Evolutionary conservation across 148 eudicot genomes (phyloP).

Genomic region (Chenopodium album): DNA sequence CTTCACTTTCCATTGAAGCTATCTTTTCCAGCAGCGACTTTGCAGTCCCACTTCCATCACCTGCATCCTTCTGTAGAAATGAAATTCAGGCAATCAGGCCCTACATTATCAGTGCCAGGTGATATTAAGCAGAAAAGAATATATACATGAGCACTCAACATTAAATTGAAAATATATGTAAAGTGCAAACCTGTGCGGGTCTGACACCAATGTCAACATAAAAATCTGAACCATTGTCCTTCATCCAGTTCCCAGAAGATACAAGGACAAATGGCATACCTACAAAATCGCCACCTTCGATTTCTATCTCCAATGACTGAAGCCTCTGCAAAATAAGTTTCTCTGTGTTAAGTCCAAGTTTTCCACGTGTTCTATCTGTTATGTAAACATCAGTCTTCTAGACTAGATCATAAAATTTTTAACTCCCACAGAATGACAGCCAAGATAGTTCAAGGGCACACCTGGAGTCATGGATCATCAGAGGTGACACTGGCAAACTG

Average conservation of each 20-base stretch:
- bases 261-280: slow-evolving; percentile 96
- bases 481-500: slow-evolving; percentile 45
- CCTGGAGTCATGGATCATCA: slow-evolving; percentile 56
- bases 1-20: slow-evolving; percentile 89
- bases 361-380: neutral
- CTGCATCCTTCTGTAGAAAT: slow-evolving; percentile 51
- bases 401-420: neutral
- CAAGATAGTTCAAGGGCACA: slow-evolving; percentile 21
- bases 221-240: slow-evolving; percentile 82
- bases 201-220: slow-evolving; percentile 52
- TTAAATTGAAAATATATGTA: neutral
- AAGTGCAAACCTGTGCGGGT: slow-evolving; percentile 38
- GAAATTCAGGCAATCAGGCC: neutral
- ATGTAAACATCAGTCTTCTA: neutral
- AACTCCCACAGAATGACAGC: neutral
- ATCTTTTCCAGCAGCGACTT: slow-evolving; percentile 74
- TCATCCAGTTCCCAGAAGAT: slow-evolving; percentile 81
- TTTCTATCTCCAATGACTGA: slow-evolving; percentile 59
- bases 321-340: slow-evolving; percentile 33
- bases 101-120: slow-evolving; percentile 11
- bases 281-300: slow-evolving; percentile 59
- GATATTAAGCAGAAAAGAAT: slow-evolving; percentile 6
- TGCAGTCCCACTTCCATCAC: slow-evolving; percentile 87
- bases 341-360: neutral
- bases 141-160: slow-evolving; percentile 11